phyloP scores from a whole-genome alignment of 2,329 filamentous ascomycete species.

The Cladobotryum mycophilum region DNA sequence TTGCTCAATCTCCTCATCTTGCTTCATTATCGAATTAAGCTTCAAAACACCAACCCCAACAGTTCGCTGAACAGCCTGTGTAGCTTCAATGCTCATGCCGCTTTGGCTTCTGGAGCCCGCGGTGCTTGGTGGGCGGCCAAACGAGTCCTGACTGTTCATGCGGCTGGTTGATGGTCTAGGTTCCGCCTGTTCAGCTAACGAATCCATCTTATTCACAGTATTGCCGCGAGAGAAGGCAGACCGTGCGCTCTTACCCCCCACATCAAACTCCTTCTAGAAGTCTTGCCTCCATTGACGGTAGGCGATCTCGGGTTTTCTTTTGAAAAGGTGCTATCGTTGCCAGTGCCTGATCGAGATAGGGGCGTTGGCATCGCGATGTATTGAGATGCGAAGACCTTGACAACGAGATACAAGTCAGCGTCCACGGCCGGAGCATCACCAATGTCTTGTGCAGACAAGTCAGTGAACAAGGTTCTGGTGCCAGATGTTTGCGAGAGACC shows the following conservation, averaged over 20 bases:
- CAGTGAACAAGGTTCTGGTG: constrained; percentile 80
- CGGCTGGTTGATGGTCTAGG: constrained; percentile 29
- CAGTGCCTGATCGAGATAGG: constrained; percentile 44
- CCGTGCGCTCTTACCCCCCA: constrained; percentile 57
- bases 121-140: constrained; percentile 43
- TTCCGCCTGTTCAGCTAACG: constrained; percentile 48
- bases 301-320: constrained; percentile 43
- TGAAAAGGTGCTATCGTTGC: constrained; percentile 32
- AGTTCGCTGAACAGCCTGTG: constrained; percentile 43
- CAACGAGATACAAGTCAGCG: constrained; percentile 73
- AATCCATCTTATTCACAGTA: constrained; percentile 44
- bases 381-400: constrained; percentile 64
- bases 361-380: constrained; percentile 42
- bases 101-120: constrained; percentile 41
- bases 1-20: constrained; percentile 66
- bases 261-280: constrained; percentile 60
- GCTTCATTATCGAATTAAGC: constrained; percentile 67
- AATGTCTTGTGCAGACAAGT: constrained; percentile 71
- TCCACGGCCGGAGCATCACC: constrained; percentile 57
- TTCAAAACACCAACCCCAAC: constrained; percentile 74
- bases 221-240: constrained; percentile 48
- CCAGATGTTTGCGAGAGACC: constrained; percentile 58
- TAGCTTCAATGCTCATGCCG: constrained; percentile 13
- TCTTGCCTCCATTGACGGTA: constrained; percentile 44
- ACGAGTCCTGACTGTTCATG: constrained; percentile 39